These are phyloP conservation scores for Micromonas pusilla DNA, from an alignment of 139 green algal species.

Conservation along the genomic window DNA sequence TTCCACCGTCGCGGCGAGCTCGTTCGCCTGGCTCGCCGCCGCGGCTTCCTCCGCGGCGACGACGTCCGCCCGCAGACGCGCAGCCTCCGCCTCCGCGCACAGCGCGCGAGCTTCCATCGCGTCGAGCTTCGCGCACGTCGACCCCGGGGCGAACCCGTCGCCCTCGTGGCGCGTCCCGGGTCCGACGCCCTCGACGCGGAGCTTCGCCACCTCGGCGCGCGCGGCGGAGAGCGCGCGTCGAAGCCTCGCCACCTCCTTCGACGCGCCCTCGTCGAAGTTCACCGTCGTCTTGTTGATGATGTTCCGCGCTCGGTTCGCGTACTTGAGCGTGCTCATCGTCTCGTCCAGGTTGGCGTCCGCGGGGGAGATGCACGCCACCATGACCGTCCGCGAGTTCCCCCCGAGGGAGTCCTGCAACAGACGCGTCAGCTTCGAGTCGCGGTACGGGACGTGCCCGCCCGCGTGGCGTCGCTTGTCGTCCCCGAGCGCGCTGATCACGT, in stretches of 20 bases:
- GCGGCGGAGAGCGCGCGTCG: background rate
- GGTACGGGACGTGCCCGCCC: conserved; percentile 64
- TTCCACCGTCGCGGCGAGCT: conserved; percentile 3
- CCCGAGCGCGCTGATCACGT: conserved; percentile 91
- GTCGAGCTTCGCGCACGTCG: background rate
- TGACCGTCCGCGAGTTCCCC: conserved; percentile 45
- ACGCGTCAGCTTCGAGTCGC: conserved; percentile 92
- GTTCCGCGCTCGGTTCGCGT: conserved; percentile 50
- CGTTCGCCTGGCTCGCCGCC: background rate
- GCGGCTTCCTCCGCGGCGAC: background rate
- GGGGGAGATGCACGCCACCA: conserved; percentile 49
- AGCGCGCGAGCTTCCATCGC: conserved; percentile 7
- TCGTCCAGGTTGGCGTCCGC: conserved; percentile 42
- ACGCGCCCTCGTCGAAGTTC: conserved; percentile 58
- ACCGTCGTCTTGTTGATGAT: conserved; percentile 95
- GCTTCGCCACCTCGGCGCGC: background rate
- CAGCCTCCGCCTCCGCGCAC: background rate
- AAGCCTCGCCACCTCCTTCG: background rate
- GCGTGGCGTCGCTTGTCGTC: conserved; percentile 43
- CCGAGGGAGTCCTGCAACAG: conserved; percentile 68
- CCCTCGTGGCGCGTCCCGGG: background rate
- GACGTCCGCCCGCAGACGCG: background rate
- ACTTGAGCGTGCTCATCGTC: conserved; percentile 50
- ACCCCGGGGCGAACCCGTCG: background rate
- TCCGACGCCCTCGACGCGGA: background rate